These are phyloP conservation scores for Serendipita sp. DNA, from an alignment of 1,284 basidiomycete genomes.

Conservation along the genomic window DNA sequence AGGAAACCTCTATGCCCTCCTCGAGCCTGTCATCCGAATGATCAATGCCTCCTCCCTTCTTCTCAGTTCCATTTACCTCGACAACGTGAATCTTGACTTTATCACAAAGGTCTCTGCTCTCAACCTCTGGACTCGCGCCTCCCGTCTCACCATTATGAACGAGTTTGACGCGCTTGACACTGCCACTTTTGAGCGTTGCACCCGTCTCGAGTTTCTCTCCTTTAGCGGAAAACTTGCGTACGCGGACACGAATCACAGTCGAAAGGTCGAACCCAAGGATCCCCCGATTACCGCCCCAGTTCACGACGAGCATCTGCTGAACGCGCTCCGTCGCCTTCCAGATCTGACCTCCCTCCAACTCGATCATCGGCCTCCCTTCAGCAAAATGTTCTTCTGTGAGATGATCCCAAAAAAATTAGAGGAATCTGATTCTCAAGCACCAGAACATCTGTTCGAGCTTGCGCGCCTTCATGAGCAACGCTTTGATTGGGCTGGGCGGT, in stretches of 20 bases:
- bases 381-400: not conserved
- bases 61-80: not conserved
- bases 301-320: constrained; percentile 1
- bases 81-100: not conserved
- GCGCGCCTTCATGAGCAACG: too few relatives aligned
- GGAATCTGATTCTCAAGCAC: too few relatives aligned
- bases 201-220: not conserved
- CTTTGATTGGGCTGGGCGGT: too few relatives aligned
- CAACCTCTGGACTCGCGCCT: not conserved
- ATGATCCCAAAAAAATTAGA: not conserved
- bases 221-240: not conserved
- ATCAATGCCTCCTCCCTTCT: not conserved
- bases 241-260: not conserved
- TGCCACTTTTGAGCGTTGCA: not conserved
- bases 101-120: not conserved
- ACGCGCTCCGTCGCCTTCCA: not conserved
- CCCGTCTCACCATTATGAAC: not conserved
- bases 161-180: constrained; percentile 2
- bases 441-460: too few relatives aligned
- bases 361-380: not conserved
- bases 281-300: not conserved
- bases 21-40: not conserved
- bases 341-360: too few relatives aligned
- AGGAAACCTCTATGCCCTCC: not conserved
- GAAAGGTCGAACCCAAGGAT: not conserved